These are phyloP conservation scores for Zopfia rhizophila DNA, from an alignment of 2,329 filamentous ascomycete species.

Conservation along the genomic window DNA sequence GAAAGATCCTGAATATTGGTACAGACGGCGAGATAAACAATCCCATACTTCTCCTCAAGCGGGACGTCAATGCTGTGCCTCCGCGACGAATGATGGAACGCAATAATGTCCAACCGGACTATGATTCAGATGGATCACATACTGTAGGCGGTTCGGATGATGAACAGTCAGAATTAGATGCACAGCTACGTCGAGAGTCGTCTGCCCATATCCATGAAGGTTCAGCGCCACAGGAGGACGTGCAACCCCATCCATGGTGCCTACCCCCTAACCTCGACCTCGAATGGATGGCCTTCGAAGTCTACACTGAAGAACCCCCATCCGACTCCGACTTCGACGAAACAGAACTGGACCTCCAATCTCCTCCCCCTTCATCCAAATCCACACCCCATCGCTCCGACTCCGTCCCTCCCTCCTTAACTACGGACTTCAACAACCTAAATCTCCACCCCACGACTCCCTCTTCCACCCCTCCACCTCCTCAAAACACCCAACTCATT, in stretches of 20 bases:
- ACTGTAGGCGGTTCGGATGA: slow-evolving; percentile 46
- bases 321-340: slow-evolving; percentile 65
- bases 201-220: slow-evolving; percentile 32
- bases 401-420: slow-evolving; percentile 56
- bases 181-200: slow-evolving; percentile 57
- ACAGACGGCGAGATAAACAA: slow-evolving; percentile 74
- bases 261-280: slow-evolving; percentile 81
- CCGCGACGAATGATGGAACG: slow-evolving; percentile 68
- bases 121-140: slow-evolving; percentile 52
- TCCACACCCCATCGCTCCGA: slow-evolving; percentile 24
- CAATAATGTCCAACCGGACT: slow-evolving; percentile 34
- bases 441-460: slow-evolving; percentile 50
- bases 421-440: slow-evolving; percentile 58
- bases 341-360: slow-evolving; percentile 32
- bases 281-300: slow-evolving; percentile 92
- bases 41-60: slow-evolving; percentile 78
- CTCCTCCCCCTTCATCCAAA: slow-evolving; percentile 26
- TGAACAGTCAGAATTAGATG: slow-evolving; percentile 58
- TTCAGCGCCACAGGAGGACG: slow-evolving; percentile 16
- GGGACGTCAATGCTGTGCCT: slow-evolving; percentile 72
- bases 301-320: slow-evolving; percentile 73
- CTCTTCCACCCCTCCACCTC: slow-evolving; percentile 21
- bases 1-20: slow-evolving; percentile 87
- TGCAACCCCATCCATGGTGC: slow-evolving; percentile 59
- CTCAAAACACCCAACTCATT: slow-evolving; percentile 38